Base-by-base conservation (phyloP, 805 yeast genomes). In the Wickerhamomyces chaumierensis region DNA sequence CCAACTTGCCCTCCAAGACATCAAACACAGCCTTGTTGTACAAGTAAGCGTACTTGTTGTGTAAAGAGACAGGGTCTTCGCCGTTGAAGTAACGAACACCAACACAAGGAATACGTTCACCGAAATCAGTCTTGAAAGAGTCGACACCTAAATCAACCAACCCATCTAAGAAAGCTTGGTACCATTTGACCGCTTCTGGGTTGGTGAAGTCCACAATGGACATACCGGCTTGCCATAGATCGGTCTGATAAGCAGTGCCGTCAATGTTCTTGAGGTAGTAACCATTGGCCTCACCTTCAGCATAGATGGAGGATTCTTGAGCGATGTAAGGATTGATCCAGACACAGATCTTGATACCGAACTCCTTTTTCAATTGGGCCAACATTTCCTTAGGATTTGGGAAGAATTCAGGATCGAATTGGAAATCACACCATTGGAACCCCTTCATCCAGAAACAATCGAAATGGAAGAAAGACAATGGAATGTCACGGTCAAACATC, bases 351-450 rank as follows among this genome's bases (percentile, higher is more conserved):
- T 61, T 63, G 18, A 60, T 50, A 35, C 66, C 67, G 35, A 56
- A 63, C 36, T 60, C 61, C 39, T 56, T 55, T 39, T 59, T 58
- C 40, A 63, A 41, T 36, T 60, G 59, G 27, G 55, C 51, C 15
- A 63, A 38, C 45, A 46, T 42, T 31, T 39, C 28, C 33, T 36
- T 35, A 16, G 52, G 52, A 20, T 48, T 44, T 31, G 49, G 49
- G 43, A 48, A 48, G 41, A 42, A 44, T 3, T 46, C 52, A 14
- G 46, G 42, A 37, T 46, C 52, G 28, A 46, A 48, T 35, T 46
- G 48, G 36, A 46, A 48, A 39, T 48, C 52, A 42, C 52, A 48
- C 52, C 52, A 48, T 35, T 46, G 49, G 39, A 48, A 41, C 2
- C 52, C 52, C 18, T 48, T 48, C 49, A 46, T 46, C 49, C 49